Base-by-base conservation (phyloP, 2,329 filamentous ascomycete species). In the Aspergillus tanneri region DNA sequence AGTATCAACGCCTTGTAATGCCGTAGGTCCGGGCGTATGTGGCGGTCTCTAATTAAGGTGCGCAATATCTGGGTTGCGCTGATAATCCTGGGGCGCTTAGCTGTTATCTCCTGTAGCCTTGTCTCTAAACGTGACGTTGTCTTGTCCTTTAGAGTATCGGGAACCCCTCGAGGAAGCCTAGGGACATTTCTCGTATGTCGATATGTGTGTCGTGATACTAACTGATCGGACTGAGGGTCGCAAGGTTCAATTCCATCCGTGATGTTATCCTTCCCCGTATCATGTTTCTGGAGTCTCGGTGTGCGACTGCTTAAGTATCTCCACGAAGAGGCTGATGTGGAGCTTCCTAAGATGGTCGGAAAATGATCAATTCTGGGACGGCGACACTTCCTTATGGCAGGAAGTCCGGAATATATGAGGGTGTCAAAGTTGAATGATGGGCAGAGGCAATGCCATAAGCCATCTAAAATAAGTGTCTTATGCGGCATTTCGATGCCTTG, bases 1-100 rank as follows among this genome's bases (percentile, higher is more conserved):
- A 84, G 77, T 58, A 95, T 84, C 43, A 95, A 71, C 11, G 85
- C 83, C 58, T 88, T 84, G 67, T 93, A 96, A 57, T 75, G 72
- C 4, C 64, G 63, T 22, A 62, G 59, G 19, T 64, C 58, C 3
- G 72, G 72, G 24, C 60, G 56, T 27, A 71, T 50, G 47, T 65
- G 61, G 23, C 68, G 69, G 42, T 68, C 63, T 39, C 61, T 53
- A 44, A 75, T 65, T 22, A 76, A 54, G n/a, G 63, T 56, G n/a
- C 60, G 63, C 21, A 74, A 50, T 30, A 72, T 62, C 24, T 64
- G 59, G 37, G 61, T 63, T 14, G 62, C 56, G 37, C 50, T 58
- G 12, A 49, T 45, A 21, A 70, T 55, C 6, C 56, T 64, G 3
- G 62, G 64, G 4, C 47, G 42, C 3, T 54, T 54, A 7, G 54